These are phyloP conservation scores for Carex kokanica DNA, from an alignment of 176 grass and related monocot species.

Conservation along the genomic window DNA sequence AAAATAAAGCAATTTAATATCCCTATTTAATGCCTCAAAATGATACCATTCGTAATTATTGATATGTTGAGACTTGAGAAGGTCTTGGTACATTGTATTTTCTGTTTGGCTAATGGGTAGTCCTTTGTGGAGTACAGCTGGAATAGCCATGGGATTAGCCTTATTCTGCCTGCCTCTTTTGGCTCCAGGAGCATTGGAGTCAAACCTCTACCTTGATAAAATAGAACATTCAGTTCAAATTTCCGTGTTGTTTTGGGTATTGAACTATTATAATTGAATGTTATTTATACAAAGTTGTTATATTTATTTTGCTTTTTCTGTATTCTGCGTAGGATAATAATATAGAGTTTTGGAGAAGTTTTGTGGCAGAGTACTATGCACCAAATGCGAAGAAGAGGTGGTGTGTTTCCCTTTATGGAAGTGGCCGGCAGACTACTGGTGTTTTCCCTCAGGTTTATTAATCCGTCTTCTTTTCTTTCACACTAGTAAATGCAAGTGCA, in stretches of 20 bases:
- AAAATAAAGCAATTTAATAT: background rate
- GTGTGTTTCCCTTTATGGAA: slow-evolving; percentile 98
- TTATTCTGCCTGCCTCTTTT: background rate
- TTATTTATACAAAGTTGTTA: background rate
- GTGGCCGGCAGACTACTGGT: slow-evolving; percentile 91
- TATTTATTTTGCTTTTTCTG: background rate
- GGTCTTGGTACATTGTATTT: slow-evolving; percentile 1
- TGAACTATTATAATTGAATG: background rate
- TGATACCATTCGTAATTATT: background rate
- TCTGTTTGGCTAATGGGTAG: background rate
- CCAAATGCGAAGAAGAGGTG: slow-evolving; percentile 96
- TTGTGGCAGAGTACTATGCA: slow-evolving; percentile 90
- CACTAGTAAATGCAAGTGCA: background rate
- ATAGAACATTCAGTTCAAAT: background rate
- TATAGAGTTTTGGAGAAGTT: slow-evolving; percentile 97
- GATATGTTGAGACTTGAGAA: background rate
- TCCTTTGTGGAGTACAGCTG: background rate
- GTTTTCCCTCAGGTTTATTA: slow-evolving; percentile 89
- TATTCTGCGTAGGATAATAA: slow-evolving; percentile 67
- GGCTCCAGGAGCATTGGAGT: background rate
- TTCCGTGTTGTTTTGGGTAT: background rate
- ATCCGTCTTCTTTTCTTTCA: background rate
- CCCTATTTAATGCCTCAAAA: background rate
- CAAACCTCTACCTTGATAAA: background rate
- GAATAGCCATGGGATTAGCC: background rate